Evolutionary conservation across 495 filamentous ascomycete species (phyloP), one percentile per base, ranked within the genome.

Genomic region (Xylaria sp.): DNA sequence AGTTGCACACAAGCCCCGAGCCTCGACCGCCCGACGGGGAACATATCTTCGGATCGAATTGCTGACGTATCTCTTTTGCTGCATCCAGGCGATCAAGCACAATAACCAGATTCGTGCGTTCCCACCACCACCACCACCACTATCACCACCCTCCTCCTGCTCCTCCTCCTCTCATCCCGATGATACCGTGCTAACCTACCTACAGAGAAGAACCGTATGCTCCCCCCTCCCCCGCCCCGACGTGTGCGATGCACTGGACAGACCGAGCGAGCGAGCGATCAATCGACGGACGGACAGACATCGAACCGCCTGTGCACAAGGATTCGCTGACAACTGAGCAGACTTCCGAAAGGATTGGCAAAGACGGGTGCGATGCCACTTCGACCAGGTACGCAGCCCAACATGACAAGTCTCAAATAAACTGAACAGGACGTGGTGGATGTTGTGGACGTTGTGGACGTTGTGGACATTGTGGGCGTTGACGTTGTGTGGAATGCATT

Each of bases 271-370:
- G 29, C 70, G 72, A 73, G 72, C 76, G 72, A 80, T 14, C 44
- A 7, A 77, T 58, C 57, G 53, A 61, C 17, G 40, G 21, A 70
- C 46, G 31, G 61, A 69, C 68, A 53, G 61, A 67, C 70, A 73
- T 75, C 76, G 63, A 78, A 59, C 69, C 35, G 9, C 17, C 12
- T 33, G 65, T 59, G 61, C 67, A 72, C 71, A n/a, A n/a, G 24
- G 31, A 59, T 17, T 63, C 7, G 55, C 61, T 71, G 52, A 71
- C 61, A 31, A 61, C 61, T 72, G 67, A 70, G 73, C 78, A 95
- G 93, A 99, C 85, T 99, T 99, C 94, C 96, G 94, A 89, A 99
- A 99, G 94, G 93, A 99, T 88, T 99, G 96, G 96, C 94, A 97
- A 85, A 92, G 93, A 85, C 94, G 96, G 86, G 96, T 99, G 77